Conservation (phyloP, 805 yeast genomes). For the Ogataea saltuana region DNA sequence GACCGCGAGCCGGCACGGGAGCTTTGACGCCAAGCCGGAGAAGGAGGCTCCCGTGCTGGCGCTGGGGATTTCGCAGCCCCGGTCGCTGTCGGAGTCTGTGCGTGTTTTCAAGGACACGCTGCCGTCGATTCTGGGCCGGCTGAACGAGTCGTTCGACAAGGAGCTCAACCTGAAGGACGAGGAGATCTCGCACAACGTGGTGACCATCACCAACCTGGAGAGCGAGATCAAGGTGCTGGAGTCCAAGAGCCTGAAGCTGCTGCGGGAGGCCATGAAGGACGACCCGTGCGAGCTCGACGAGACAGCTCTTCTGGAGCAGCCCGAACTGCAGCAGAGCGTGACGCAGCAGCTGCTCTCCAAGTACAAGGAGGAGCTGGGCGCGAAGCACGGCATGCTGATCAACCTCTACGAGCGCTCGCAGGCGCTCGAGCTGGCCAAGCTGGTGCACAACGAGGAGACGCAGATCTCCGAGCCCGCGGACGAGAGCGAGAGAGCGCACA, state of each 20-base stretch:
- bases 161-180: constrained; percentile 47
- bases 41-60: background rate
- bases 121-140: constrained; percentile 22
- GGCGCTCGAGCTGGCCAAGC: constrained; percentile 57
- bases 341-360: constrained; percentile 11
- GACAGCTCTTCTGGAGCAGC: constrained; percentile 20
- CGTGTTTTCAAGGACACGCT: constrained; percentile 23
- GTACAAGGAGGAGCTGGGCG: constrained; percentile 19
- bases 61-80: background rate
- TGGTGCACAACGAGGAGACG: constrained; percentile 55
- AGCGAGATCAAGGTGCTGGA: constrained; percentile 38
- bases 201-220: constrained; percentile 42
- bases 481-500: constrained; percentile 13
- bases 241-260: constrained; percentile 21
- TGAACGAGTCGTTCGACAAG: constrained; percentile 26
- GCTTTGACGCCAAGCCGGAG: background rate
- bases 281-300: constrained; percentile 20
- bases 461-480: constrained; percentile 17
- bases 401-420: constrained; percentile 57
- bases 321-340: constrained; percentile 29
- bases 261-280: constrained; percentile 22
- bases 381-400: constrained; percentile 38
- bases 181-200: constrained; percentile 50
- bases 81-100: constrained; percentile 17
- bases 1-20: too few species aligned